These are phyloP conservation scores for Lasiodiplodia sp. DNA, from an alignment of 2,329 filamentous ascomycete genomes.

Conservation along the genomic window DNA sequence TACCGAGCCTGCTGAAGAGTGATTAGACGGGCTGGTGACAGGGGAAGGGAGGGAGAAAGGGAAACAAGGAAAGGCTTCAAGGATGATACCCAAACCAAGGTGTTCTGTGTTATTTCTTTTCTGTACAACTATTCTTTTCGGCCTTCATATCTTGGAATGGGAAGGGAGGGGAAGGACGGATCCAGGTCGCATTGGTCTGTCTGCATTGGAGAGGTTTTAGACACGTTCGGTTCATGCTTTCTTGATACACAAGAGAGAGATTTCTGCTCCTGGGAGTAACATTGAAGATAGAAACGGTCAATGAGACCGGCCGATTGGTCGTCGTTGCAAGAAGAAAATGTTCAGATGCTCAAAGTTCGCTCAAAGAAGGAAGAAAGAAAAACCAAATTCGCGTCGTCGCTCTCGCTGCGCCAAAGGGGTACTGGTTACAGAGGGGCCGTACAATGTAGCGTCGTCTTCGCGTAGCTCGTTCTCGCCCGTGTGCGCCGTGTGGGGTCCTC, in stretches of 20 bases:
- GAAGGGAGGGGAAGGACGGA: background rate
- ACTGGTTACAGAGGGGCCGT: background rate
- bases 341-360: background rate
- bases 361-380: background rate
- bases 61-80: background rate
- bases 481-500: background rate
- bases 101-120: background rate
- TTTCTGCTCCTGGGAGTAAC: background rate
- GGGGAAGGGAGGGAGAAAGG: background rate
- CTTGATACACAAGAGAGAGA: background rate
- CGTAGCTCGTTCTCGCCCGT: background rate
- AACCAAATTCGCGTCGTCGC: background rate
- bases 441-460: background rate
- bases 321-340: background rate
- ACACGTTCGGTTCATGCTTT: background rate
- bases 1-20: background rate
- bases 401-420: background rate
- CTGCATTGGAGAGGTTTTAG: background rate
- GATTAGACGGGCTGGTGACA: background rate
- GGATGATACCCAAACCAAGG: background rate
- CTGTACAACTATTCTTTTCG: background rate
- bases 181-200: background rate
- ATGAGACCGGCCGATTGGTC: background rate
- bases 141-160: background rate
- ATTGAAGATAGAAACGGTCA: background rate